Evolutionary conservation across 306 rosid species (phyloP).

Genomic region (Sicyos edulis): DNA sequence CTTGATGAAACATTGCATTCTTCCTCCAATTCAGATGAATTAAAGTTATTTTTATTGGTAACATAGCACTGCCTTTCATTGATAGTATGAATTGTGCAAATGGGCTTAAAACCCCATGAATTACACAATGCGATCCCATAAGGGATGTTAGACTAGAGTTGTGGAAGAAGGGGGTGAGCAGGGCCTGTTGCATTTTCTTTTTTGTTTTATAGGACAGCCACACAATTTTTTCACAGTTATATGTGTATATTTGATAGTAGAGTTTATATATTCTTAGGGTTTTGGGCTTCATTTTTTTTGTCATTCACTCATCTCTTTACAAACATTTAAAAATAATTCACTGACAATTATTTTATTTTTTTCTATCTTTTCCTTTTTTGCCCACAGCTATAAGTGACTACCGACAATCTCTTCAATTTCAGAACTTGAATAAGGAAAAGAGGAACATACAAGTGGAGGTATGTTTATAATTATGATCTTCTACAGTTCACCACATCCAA

Average conservation of each 20-base stretch:
- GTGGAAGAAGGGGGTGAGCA: neutral
- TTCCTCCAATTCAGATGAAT: too few relatives aligned
- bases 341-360: neutral
- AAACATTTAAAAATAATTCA: neutral
- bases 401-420: slow-evolving; percentile 95
- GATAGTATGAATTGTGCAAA: too few relatives aligned
- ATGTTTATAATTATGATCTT: slow-evolving; percentile 7
- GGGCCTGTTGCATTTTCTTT: neutral
- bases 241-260: too few relatives aligned
- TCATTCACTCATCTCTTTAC: slow-evolving; percentile 1
- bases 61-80: too few relatives aligned
- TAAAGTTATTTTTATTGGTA: too few relatives aligned
- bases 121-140: too few relatives aligned
- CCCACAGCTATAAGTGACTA: slow-evolving; percentile 81
- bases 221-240: too few relatives aligned
- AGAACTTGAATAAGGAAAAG: slow-evolving; percentile 81
- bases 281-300: neutral
- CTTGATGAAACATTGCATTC: too few relatives aligned
- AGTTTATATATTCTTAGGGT: too few relatives aligned
- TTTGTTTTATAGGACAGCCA: neutral
- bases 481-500: too few relatives aligned
- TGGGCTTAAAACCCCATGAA: too few relatives aligned
- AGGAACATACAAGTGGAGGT: slow-evolving; percentile 91
- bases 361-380: slow-evolving; percentile 19
- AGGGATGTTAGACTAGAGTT: too few relatives aligned